Evolutionary conservation across 768 basidiomycete genomes (phyloP).

Genomic region (Boletus subparvulus): DNA sequence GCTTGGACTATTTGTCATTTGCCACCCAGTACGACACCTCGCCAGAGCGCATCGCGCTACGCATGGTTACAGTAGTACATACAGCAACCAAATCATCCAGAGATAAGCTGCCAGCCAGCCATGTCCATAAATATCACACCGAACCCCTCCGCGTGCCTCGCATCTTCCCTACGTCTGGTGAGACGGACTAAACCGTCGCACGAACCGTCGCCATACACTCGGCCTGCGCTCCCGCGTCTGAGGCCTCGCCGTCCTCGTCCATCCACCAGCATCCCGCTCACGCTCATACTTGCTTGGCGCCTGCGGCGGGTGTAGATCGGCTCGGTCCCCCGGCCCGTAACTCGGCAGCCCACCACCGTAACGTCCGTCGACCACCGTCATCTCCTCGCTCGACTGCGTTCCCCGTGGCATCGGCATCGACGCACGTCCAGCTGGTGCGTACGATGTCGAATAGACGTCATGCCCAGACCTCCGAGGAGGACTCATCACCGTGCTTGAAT

Average conservation of each 20-base stretch:
- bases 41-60: too few relatives aligned
- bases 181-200: constrained; percentile 24
- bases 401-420: constrained; percentile 5
- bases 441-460: constrained; percentile 6
- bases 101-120: too few relatives aligned
- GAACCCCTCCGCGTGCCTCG: too few relatives aligned
- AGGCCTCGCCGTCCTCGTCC: not conserved
- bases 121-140: not conserved
- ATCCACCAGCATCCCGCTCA: constrained; percentile 5
- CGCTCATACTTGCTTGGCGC: constrained; percentile 4
- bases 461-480: constrained; percentile 20
- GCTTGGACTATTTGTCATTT: not conserved
- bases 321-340: constrained; percentile 7
- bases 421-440: not conserved
- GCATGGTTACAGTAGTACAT: not conserved
- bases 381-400: constrained; percentile 14
- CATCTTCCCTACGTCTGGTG: constrained; percentile 15
- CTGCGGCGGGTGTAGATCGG: not conserved
- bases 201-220: constrained; percentile 28
- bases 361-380: constrained; percentile 7
- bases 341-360: not conserved
- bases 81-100: too few relatives aligned
- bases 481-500: constrained; percentile 2
- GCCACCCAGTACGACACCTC: too few relatives aligned
- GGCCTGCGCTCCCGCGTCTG: constrained; percentile 17